A percentile compares a stretch with the other conserved stretches of the same genome.
These are phyloP conservation scores for Hanseniaspora meyeri DNA, from an alignment of 805 yeast genomes.

Conservation along the genomic window DNA sequence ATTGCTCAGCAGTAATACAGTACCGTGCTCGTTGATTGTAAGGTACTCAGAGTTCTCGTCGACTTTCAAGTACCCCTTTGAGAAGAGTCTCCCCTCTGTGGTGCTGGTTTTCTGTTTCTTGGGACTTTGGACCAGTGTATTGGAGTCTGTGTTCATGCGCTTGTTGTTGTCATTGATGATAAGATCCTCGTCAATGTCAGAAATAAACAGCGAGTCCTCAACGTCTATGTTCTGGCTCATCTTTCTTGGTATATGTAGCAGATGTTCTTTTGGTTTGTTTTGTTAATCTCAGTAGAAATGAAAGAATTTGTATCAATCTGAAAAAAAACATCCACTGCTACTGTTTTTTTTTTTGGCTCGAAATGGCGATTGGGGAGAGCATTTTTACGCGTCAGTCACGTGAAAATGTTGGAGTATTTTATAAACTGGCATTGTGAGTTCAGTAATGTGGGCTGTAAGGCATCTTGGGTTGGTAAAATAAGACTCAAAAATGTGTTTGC, in stretches of 20 bases:
- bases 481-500: no score
- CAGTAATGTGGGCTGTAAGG: no score
- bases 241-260: not conserved
- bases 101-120: not conserved
- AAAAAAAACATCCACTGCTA: no score
- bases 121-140: not conserved
- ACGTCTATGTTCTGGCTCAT: constrained; percentile 1
- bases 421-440: no score
- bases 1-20: not conserved
- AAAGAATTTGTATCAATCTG: no score
- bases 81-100: not conserved
- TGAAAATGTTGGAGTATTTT: no score
- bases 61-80: not conserved
- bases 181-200: constrained; percentile 7
- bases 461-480: no score
- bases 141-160: not conserved
- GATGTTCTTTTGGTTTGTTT: not conserved
- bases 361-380: no score
- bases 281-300: not conserved
- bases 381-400: no score
- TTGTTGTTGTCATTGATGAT: not conserved
- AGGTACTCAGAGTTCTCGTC: not conserved
- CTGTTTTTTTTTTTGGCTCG: no score
- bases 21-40: constrained; percentile 3
- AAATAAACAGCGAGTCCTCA: constrained; percentile 11